These are phyloP conservation scores for Microbotryum intermedium DNA, from an alignment of 1,284 basidiomycete species.

Conservation along the genomic window DNA sequence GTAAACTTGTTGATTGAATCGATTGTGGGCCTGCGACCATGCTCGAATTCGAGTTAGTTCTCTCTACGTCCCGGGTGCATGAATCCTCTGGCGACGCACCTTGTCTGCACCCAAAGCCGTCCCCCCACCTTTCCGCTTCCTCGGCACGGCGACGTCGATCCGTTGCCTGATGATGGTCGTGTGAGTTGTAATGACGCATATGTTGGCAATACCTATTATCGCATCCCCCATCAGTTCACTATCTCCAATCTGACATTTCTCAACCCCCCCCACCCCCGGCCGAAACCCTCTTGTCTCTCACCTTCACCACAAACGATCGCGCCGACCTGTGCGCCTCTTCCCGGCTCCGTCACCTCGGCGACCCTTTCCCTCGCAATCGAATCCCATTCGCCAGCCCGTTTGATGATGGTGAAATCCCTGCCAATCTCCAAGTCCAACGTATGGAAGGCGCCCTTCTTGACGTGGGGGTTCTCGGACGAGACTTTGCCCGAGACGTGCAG, in stretches of 20 bases:
- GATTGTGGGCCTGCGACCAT: slow-evolving; percentile 14
- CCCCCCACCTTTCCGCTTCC: slow-evolving; percentile 75
- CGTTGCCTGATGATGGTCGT: slow-evolving; percentile 92
- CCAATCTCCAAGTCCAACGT: slow-evolving; percentile 90
- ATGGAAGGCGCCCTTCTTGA: slow-evolving; percentile 90
- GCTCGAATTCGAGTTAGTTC: background rate
- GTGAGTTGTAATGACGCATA: slow-evolving; percentile 90
- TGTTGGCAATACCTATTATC: slow-evolving; percentile 66
- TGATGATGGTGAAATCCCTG: slow-evolving; percentile 85
- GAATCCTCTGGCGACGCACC: slow-evolving; percentile 34
- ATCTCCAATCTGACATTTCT: background rate
- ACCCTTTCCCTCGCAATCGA: slow-evolving; percentile 73
- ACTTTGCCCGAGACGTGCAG: slow-evolving; percentile 85
- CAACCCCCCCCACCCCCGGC: too few species aligned
- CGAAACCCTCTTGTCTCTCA: slow-evolving; percentile 33
- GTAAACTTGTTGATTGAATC: slow-evolving; percentile 50
- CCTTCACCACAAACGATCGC: slow-evolving; percentile 93
- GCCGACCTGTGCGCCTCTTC: slow-evolving; percentile 88
- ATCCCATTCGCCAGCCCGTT: slow-evolving; percentile 72
- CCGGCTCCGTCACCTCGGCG: slow-evolving; percentile 80
- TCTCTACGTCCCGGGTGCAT: background rate
- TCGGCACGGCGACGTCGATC: slow-evolving; percentile 79
- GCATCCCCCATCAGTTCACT: background rate
- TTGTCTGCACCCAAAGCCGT: slow-evolving; percentile 68
- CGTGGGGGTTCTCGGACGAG: slow-evolving; percentile 80